Percentiles rank a stretch among this genome's conserved stretches.
Conservation (phyloP, 805 yeast species). For the Candida xiaguanensis region DNA sequence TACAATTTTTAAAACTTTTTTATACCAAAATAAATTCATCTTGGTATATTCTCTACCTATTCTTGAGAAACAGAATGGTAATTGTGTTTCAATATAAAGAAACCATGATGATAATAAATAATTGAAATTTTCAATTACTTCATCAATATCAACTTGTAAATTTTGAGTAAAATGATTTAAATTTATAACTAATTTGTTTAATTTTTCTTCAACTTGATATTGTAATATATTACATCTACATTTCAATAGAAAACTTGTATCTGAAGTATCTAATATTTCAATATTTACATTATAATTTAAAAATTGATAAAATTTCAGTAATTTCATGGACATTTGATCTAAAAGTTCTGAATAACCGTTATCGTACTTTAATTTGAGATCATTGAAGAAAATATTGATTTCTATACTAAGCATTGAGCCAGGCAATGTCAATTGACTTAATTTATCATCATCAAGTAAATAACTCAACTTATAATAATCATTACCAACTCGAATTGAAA, state of each 20-base stretch:
- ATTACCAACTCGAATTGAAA: constrained; percentile 8
- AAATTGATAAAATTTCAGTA: constrained; percentile 10
- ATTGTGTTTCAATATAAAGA: constrained; percentile 23
- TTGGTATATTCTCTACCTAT: constrained; percentile 23
- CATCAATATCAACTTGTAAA: constrained; percentile 5
- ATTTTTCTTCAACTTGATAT: neutral
- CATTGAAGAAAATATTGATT: constrained; percentile 13
- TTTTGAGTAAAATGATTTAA: constrained; percentile 9
- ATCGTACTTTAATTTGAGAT: constrained; percentile 9
- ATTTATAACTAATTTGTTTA: constrained; percentile 4
- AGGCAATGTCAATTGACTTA: neutral
- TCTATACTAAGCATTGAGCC: neutral
- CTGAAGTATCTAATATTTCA: constrained; percentile 4
- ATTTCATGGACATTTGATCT: constrained; percentile 11
- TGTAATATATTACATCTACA: constrained; percentile 12
- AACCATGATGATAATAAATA: constrained; percentile 20
- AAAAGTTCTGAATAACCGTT: constrained; percentile 6
- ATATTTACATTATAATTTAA: constrained; percentile 11
- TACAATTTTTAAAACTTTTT: neutral
- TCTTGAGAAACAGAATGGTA: constrained; percentile 29
- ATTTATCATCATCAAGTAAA: neutral
- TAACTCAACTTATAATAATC: constrained; percentile 10
- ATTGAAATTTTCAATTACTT: constrained; percentile 15
- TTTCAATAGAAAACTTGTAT: constrained; percentile 7
- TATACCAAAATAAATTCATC: constrained; percentile 16